These are phyloP conservation scores for Akanthomyces muscarius DNA, from an alignment of 2,329 filamentous ascomycete genomes.

Conservation along the genomic window DNA sequence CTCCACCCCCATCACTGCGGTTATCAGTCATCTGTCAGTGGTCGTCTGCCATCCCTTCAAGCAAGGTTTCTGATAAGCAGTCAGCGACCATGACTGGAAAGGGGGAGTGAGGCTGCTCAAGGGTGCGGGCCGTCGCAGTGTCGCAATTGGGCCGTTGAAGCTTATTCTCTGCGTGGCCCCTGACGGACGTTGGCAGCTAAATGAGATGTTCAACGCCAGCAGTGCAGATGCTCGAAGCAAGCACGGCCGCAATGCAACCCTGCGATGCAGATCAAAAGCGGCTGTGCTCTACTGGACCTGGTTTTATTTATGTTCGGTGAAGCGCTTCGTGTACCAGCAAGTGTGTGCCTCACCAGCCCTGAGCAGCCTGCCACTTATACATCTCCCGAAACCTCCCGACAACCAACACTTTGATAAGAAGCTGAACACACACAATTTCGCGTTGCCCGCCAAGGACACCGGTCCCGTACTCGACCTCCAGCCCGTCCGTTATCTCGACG, in stretches of 20 bases:
- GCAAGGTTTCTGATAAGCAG: conserved; percentile 12
- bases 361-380: background rate
- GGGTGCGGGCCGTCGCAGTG: background rate
- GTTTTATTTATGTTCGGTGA: background rate
- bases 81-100: background rate
- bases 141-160: background rate
- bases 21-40: background rate
- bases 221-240: background rate
- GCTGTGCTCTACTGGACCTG: background rate
- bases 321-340: background rate
- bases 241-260: background rate
- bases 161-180: background rate
- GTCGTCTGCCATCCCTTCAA: background rate
- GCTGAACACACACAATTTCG: background rate
- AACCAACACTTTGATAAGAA: conserved; percentile 14
- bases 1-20: conserved; percentile 2
- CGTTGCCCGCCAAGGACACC: background rate
- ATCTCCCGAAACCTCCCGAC: conserved; percentile 2
- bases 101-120: background rate
- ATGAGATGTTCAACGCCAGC: no score
- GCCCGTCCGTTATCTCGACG: background rate
- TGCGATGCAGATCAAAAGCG: background rate
- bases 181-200: background rate
- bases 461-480: background rate
- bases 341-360: background rate